A percentile compares a stretch with the other conserved stretches of the same genome.
These are phyloP conservation scores for Scedosporium minutisporum DNA, from an alignment of 2,329 filamentous ascomycete genomes.

Conservation along the genomic window DNA sequence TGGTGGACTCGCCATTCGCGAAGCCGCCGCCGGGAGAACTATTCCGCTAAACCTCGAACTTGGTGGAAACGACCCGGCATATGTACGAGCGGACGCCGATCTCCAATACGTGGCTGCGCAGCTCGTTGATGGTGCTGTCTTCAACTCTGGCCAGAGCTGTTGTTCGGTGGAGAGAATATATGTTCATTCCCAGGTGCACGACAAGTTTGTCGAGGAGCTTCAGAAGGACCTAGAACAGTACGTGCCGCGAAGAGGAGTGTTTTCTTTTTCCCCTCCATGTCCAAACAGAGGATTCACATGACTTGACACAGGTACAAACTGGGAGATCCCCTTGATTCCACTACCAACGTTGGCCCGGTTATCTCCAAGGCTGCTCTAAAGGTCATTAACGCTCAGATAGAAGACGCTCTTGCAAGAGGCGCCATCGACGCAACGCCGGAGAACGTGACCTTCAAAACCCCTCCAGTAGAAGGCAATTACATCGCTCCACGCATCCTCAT, in stretches of 20 bases:
- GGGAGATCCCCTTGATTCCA: conserved; percentile 74
- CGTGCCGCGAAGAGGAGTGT: too few relatives aligned
- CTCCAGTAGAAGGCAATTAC: conserved; percentile 74
- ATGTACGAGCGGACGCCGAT: conserved; percentile 78
- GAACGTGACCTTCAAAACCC: conserved; percentile 65
- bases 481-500: conserved; percentile 77
- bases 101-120: conserved; percentile 84
- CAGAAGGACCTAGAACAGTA: conserved; percentile 58
- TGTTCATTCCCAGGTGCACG: conserved; percentile 75
- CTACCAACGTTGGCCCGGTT: conserved; percentile 79
- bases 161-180: conserved; percentile 90
- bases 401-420: conserved; percentile 73
- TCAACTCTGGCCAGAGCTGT: conserved; percentile 98
- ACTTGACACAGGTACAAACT: conserved; percentile 58
- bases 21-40: conserved; percentile 72
- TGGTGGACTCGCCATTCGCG: conserved; percentile 76
- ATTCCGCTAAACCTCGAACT: conserved; percentile 84
- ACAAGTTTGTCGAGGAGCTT: conserved; percentile 68
- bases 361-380: conserved; percentile 72
- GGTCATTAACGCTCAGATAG: conserved; percentile 67
- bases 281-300: too few relatives aligned
- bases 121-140: conserved; percentile 90
- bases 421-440: conserved; percentile 77
- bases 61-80: conserved; percentile 90
- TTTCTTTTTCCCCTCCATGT: too few relatives aligned